Evolutionary conservation across 768 basidiomycete species (phyloP), one percentile per base, ranked within the genome.

Genomic region (Pleurotus citrinopileatus): DNA sequence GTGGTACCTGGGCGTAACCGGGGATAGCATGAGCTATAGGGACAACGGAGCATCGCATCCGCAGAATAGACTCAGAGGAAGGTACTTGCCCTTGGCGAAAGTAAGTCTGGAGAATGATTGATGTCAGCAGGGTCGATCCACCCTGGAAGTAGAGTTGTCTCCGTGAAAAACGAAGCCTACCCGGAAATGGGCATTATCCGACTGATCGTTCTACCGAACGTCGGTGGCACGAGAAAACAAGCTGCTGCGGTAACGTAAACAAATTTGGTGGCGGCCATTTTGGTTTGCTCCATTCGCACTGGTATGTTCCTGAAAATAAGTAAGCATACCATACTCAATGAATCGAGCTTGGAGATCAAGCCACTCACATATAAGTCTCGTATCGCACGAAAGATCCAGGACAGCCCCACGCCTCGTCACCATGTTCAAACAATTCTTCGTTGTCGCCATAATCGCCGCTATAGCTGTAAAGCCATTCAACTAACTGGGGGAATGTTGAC

Each of bases 41-140:
- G 9, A 44, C 25, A 9, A 26, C 19, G 43, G 19, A 26, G 19
- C 22, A 44, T 27, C 20, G 26, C 19, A 17, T 12, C 25, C 20
- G 43, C 43, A 26, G 26, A 44, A 44, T 44, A 44, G 43, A 8
- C 43, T 44, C 43, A 44, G 22, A 44, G 43, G 43, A 10, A 13
- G 25, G 12, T 9, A 44, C 19, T 44, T 44, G 40, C 40, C n/a
- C 19, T 44, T 10, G 25, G 12, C 2, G 8, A 10, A 25, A 4
- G 43, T 7, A 26, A 44, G 8, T 20, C 23, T 44, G 43, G 22
- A 26, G 43, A 44, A 25, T 42, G 40, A 42, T 42, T 27, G 43
- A 44, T 44, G 10, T 9, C 43, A 19, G 10, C 43, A 27, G 26
- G 43, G 38, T n/a, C 19, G 17, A n/a, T 40, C 7, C 7, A 26